Conservation (phyloP, 1,139 yeast species). For the Magnusiomyces suaveolens region DNA sequence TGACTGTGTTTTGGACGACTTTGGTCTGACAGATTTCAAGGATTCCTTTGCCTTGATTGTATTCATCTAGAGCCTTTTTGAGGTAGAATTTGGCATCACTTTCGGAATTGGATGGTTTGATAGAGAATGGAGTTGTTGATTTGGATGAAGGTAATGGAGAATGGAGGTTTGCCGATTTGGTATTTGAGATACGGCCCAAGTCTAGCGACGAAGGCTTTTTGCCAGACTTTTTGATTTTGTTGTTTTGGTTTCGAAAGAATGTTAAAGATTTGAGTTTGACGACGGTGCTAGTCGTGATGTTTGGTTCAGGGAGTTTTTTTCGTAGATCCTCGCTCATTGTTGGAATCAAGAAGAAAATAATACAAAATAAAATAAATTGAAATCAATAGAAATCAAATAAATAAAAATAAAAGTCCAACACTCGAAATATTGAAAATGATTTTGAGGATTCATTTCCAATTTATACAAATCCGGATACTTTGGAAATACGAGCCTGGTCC, state of each 20-base stretch:
- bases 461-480: too few relatives aligned
- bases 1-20: not conserved
- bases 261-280: constrained; percentile 6
- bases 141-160: not conserved
- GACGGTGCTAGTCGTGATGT: constrained; percentile 9
- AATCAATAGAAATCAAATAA: too few relatives aligned
- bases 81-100: constrained; percentile 1
- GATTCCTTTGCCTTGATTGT: constrained; percentile 6
- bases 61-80: not conserved
- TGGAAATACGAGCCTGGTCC: too few relatives aligned
- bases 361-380: too few relatives aligned
- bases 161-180: not conserved
- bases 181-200: not conserved
- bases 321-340: constrained; percentile 1
- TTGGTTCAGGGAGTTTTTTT: constrained; percentile 8
- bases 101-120: not conserved
- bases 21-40: constrained; percentile 8
- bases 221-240: not conserved
- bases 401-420: too few relatives aligned
- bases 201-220: not conserved
- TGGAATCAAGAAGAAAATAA: not conserved
- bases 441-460: too few relatives aligned
- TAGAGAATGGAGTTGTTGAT: not conserved
- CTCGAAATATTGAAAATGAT: too few relatives aligned
- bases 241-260: constrained; percentile 3